Evolutionary conservation across 2,329 filamentous ascomycete genomes (phyloP).

Genomic region (Thelonectria olida): DNA sequence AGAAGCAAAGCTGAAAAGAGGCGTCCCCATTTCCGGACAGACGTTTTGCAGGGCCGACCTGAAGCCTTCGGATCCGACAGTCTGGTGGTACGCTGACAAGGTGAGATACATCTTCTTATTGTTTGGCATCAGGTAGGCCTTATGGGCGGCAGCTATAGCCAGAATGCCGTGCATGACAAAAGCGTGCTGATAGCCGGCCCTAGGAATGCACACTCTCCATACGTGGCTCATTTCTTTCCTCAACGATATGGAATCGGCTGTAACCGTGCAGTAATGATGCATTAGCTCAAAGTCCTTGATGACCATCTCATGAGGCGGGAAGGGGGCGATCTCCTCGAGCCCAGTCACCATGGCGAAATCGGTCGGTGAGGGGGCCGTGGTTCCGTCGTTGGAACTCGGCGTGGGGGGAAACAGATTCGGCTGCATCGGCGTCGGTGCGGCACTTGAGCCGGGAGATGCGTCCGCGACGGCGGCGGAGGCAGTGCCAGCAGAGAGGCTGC

Average conservation of each 20-base stretch:
- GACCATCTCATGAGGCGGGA: conserved; percentile 34
- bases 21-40: conserved; percentile 32
- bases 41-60: conserved; percentile 32
- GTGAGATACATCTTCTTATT: conserved; percentile 37
- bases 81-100: conserved; percentile 42
- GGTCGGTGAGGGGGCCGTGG: conserved; percentile 15
- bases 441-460: background rate
- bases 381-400: conserved; percentile 19
- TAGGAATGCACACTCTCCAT: conserved; percentile 39
- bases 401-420: conserved; percentile 28
- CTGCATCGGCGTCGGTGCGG: background rate
- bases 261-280: conserved; percentile 43
- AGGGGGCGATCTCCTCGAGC: conserved; percentile 35
- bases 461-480: background rate
- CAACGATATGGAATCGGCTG: conserved; percentile 33
- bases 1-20: conserved; percentile 54
- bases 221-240: conserved; percentile 38
- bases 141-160: conserved; percentile 43
- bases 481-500: conserved; percentile 37
- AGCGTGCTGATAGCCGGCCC: conserved; percentile 38
- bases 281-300: conserved; percentile 41
- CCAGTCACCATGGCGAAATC: conserved; percentile 18
- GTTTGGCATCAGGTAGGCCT: conserved; percentile 40
- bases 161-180: conserved; percentile 45
- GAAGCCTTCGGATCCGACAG: conserved; percentile 42